Conservation (phyloP, 2,329 filamentous ascomycete genomes). For the Orbilia blumenaviensis region DNA sequence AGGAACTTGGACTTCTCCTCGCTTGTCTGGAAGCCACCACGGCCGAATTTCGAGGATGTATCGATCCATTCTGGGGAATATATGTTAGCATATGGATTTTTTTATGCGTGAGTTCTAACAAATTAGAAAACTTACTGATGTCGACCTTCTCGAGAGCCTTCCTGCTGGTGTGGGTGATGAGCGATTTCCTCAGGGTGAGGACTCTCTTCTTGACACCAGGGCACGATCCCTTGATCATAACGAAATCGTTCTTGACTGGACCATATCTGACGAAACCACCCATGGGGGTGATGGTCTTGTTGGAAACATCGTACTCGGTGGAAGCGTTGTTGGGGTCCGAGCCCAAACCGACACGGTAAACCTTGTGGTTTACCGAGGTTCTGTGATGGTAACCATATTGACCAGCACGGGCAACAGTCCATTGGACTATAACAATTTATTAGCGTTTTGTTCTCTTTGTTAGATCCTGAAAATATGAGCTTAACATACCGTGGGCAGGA, state of each 20-base stretch:
- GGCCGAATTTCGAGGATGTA: conserved; percentile 99
- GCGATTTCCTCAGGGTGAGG: conserved; percentile 98
- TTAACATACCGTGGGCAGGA: conserved; percentile 83
- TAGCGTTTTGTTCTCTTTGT: neutral
- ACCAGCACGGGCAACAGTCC: conserved; percentile 98
- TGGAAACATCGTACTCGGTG: conserved; percentile 94
- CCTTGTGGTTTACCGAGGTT: conserved; percentile 99
- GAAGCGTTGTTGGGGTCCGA: conserved; percentile 89
- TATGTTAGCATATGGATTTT: conserved; percentile 17
- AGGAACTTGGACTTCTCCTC: conserved; percentile 98
- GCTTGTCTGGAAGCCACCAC: conserved; percentile 98
- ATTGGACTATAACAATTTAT: conserved; percentile 37
- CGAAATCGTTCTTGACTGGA: conserved; percentile 98
- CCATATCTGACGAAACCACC: conserved; percentile 99
- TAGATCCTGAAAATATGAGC: neutral
- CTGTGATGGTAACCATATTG: conserved; percentile 99
- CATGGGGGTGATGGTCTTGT: conserved; percentile 87
- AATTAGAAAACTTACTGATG: conserved; percentile 68
- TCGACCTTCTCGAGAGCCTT: conserved; percentile 98
- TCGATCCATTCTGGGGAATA: conserved; percentile 92
- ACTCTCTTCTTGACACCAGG: conserved; percentile 99
- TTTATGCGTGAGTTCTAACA: neutral
- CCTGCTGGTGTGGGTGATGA: conserved; percentile 96
- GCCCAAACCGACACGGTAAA: conserved; percentile 97
- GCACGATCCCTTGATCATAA: conserved; percentile 96